Conservation (phyloP, 192 early-diverging fungal genomes). For the Entomortierella parvispora region DNA sequence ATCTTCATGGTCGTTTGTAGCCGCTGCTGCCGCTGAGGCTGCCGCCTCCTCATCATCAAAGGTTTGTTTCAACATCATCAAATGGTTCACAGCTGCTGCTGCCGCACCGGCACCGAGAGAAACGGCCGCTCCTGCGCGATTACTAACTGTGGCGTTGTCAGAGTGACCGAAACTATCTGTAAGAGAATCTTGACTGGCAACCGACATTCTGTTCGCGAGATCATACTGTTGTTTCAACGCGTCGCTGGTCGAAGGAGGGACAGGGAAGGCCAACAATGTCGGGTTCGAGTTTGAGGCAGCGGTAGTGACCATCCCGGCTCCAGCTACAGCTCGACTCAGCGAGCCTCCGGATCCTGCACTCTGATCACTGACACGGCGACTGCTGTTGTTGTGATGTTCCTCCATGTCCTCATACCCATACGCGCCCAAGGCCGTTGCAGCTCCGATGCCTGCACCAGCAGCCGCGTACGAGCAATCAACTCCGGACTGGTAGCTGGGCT, state of each 20-base stretch:
- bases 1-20: no score
- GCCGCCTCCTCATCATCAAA: slow-evolving; percentile 20
- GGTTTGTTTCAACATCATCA: slow-evolving; percentile 21
- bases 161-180: not conserved
- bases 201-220: slow-evolving; percentile 22
- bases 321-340: not conserved
- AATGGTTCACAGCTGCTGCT: slow-evolving; percentile 32
- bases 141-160: no score
- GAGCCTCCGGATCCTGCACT: no score
- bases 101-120: not conserved
- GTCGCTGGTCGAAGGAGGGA: slow-evolving; percentile 19
- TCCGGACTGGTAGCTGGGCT: no score
- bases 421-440: no score
- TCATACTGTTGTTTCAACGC: slow-evolving; percentile 36
- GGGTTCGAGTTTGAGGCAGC: not conserved
- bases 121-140: not conserved
- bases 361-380: no score
- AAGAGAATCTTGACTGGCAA: slow-evolving; percentile 19
- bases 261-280: slow-evolving; percentile 21
- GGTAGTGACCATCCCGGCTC: no score
- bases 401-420: no score
- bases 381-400: no score
- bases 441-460: no score
- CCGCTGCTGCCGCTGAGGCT: not conserved
- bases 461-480: no score